Percentiles rank a stretch among this genome's conserved stretches.
phyloP scores from a whole-genome alignment of 2,329 filamentous ascomycete genomes.

The Colletotrichum sp. region DNA sequence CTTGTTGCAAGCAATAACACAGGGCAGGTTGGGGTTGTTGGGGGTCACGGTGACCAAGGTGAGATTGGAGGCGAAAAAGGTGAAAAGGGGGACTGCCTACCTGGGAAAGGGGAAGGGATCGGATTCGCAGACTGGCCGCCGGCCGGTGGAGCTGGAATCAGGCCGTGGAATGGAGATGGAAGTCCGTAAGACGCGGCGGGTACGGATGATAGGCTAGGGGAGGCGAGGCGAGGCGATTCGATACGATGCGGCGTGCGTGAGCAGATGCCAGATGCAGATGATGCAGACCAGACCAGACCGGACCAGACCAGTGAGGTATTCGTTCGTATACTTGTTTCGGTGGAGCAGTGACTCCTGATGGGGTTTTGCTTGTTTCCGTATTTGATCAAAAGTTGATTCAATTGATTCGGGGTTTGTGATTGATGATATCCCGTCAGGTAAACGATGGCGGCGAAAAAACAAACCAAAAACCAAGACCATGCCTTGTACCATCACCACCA shows the following conservation, averaged over 20 bases:
- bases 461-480: not conserved
- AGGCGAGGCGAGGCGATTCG: no score
- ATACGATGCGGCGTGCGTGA: not conserved
- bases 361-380: not conserved
- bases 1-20: no score
- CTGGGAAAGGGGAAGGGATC: not conserved
- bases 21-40: no score
- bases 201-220: not conserved
- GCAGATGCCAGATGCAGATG: not conserved
- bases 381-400: not conserved
- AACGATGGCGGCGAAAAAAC: not conserved
- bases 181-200: not conserved
- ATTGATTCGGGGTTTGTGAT: not conserved
- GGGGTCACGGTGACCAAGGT: no score
- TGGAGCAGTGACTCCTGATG: not conserved
- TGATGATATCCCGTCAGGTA: not conserved
- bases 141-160: not conserved
- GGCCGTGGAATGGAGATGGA: not conserved
- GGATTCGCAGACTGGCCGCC: not conserved
- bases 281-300: not conserved
- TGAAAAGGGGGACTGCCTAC: not conserved
- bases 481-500: not conserved
- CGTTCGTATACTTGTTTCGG: not conserved
- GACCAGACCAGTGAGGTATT: not conserved
- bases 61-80: not conserved